Evolutionary conservation across 2,329 filamentous ascomycete genomes (phyloP).

Genomic region (Ophiostoma himal-ulmi): DNA sequence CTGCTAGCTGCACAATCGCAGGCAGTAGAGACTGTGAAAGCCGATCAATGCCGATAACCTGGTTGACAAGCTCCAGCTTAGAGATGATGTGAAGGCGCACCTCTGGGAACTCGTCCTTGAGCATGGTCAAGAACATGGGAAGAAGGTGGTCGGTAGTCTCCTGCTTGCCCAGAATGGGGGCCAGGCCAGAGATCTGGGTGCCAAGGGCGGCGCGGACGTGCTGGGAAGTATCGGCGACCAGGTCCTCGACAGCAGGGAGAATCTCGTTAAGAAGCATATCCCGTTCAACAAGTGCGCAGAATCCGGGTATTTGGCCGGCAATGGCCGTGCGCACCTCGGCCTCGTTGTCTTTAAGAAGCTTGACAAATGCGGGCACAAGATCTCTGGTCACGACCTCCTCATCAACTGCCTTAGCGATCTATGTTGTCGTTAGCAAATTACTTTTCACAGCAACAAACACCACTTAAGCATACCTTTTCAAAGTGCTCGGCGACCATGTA

Average conservation of each 20-base stretch:
- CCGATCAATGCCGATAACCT: conserved; percentile 96
- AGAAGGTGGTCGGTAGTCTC: conserved; percentile 95
- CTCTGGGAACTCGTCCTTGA: conserved; percentile 98
- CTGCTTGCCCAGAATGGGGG: conserved; percentile 94
- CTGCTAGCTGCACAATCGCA: conserved; percentile 92
- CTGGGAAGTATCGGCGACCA: conserved; percentile 92
- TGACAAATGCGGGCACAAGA: conserved; percentile 93
- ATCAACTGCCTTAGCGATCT: conserved; percentile 98
- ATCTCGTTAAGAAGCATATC: conserved; percentile 88
- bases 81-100: conserved; percentile 98
- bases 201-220: conserved; percentile 93
- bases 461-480: conserved; percentile 66
- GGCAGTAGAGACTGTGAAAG: conserved; percentile 94
- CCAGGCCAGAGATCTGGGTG: conserved; percentile 93
- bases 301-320: conserved; percentile 94
- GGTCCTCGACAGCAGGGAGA: conserved; percentile 91
- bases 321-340: conserved; percentile 96
- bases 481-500: conserved; percentile 99
- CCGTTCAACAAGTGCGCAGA: conserved; percentile 84
- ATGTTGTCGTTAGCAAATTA: conserved; percentile 9
- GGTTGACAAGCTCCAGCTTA: conserved; percentile 97
- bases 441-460: neutral
- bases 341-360: conserved; percentile 95
- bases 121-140: conserved; percentile 98
- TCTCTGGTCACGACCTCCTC: conserved; percentile 93